Conservation (phyloP, 2,329 filamentous ascomycete genomes). For the Botrytis fabae region DNA sequence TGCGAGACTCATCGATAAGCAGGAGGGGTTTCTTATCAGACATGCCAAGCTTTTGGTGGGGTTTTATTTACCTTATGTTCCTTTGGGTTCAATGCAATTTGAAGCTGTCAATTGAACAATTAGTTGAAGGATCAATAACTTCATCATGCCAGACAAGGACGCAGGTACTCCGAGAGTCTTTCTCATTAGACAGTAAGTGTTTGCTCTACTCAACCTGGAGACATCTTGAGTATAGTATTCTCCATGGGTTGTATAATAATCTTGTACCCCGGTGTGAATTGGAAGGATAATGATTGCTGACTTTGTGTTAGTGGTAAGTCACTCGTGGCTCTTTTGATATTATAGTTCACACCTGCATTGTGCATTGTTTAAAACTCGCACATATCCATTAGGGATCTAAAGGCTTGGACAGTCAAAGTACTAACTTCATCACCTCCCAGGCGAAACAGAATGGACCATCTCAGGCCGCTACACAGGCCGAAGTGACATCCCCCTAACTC, state of each 20-base stretch:
- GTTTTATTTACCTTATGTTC: background rate
- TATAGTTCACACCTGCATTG: background rate
- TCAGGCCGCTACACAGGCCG: slow-evolving; percentile 49
- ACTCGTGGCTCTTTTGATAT: background rate
- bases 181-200: slow-evolving; percentile 43
- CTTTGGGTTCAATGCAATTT: background rate
- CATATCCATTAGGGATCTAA: too few species aligned
- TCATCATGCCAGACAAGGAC: slow-evolving; percentile 42
- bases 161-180: slow-evolving; percentile 44
- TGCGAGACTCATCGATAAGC: slow-evolving; percentile 3
- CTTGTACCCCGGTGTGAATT: background rate
- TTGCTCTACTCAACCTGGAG: background rate
- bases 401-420: background rate
- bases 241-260: background rate
- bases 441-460: slow-evolving; percentile 51
- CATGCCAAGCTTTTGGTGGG: slow-evolving; percentile 12
- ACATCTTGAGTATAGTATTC: background rate
- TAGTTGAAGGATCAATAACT: background rate
- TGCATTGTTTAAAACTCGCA: background rate
- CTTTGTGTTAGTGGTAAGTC: slow-evolving; percentile 22
- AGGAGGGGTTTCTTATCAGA: slow-evolving; percentile 19
- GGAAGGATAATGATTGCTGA: background rate
- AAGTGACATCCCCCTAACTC: slow-evolving; percentile 46
- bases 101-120: background rate
- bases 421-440: slow-evolving; percentile 33